Evolutionary conservation across 2,329 filamentous ascomycete species (phyloP), one percentile per base, ranked within the genome.

Genomic region (Hypoxylon sp.): DNA sequence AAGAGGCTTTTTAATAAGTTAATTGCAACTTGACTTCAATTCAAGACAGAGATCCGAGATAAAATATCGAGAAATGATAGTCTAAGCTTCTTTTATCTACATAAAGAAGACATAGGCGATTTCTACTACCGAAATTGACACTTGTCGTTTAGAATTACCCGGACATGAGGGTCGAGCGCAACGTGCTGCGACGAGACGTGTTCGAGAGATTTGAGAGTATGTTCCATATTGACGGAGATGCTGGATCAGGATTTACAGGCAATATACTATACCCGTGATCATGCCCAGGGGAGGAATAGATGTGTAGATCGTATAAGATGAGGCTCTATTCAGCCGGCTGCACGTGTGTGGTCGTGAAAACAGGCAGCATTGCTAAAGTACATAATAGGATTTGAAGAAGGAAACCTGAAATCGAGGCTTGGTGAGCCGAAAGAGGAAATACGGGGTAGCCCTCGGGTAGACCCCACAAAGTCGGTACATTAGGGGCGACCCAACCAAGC

Each of bases 61-160:
- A 35, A 20, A 66, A 54, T 48, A 11, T 35, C 14, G n/a, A 46
- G 33, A 42, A 46, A 33, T 53, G 64, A 61, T 46, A 50, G 27
- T 53, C 11, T 14, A 59, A 33, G 13, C 30, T 48, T 62, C 48
- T 68, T 51, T 62, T 65, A 61, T 65, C 57, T 60, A 56, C n/a
- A n/a, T n/a, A 48, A 42, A 20, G 8, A 27, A 49, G 30, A 49
- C 11, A 37, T 27, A 25, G 20, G 10, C 25, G 42, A 64, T 30
- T 22, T 40, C 37, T 31, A 61, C 22, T 30, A 22, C 65, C 17
- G 57, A 68, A 72, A 60, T 68, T 74, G 73, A 77, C 75, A 77
- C 75, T 72, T 77, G 74, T 77, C 68, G 71, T 77, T 76, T 77
- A 62, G 64, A 73, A 74, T 75, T 77, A 76, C 57, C 75, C 76